Evolutionary conservation across 805 yeast species (phyloP).

Genomic region (Candida nitratophila): DNA sequence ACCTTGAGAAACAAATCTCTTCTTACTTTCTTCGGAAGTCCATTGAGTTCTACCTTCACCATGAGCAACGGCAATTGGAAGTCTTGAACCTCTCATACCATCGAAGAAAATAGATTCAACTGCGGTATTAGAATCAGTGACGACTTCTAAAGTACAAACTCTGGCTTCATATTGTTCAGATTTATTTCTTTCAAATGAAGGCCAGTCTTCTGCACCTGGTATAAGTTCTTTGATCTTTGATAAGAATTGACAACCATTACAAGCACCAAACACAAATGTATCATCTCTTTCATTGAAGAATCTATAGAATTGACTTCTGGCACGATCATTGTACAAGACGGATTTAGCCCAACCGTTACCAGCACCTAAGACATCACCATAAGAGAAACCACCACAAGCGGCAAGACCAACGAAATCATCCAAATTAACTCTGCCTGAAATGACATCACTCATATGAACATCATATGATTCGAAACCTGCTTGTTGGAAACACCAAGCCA

Average conservation of each 20-base stretch:
- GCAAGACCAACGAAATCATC: constrained; percentile 87
- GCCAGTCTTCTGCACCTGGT: constrained; percentile 96
- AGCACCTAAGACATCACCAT: constrained; percentile 98
- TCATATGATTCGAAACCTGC: constrained; percentile 94
- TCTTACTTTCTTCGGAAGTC: constrained; percentile 34
- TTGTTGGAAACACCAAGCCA: constrained; percentile 94
- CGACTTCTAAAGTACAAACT: constrained; percentile 79
- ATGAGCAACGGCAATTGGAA: constrained; percentile 97
- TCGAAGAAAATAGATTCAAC: constrained; percentile 58
- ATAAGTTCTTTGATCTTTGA: constrained; percentile 78
- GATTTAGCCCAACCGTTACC: constrained; percentile 99
- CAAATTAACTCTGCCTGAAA: constrained; percentile 63
- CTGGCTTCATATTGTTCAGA: constrained; percentile 97
- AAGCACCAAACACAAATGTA: constrained; percentile 96
- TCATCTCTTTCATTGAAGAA: constrained; percentile 85
- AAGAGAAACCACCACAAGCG: constrained; percentile 98
- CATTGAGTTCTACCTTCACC: constrained; percentile 95
- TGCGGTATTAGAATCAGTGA: constrained; percentile 32
- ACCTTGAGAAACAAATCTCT: constrained; percentile 42
- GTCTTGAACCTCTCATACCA: constrained; percentile 86
- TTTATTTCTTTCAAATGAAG: constrained; percentile 81
- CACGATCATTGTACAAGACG: constrained; percentile 73
- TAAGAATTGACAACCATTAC: constrained; percentile 97
- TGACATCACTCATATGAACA: constrained; percentile 92
- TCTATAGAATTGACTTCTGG: constrained; percentile 65